Percentiles rank a stretch among this genome's conserved stretches.
Evolutionary conservation across 2,329 filamentous ascomycete genomes (phyloP).

Genomic region (Samsoniella hepiali): DNA sequence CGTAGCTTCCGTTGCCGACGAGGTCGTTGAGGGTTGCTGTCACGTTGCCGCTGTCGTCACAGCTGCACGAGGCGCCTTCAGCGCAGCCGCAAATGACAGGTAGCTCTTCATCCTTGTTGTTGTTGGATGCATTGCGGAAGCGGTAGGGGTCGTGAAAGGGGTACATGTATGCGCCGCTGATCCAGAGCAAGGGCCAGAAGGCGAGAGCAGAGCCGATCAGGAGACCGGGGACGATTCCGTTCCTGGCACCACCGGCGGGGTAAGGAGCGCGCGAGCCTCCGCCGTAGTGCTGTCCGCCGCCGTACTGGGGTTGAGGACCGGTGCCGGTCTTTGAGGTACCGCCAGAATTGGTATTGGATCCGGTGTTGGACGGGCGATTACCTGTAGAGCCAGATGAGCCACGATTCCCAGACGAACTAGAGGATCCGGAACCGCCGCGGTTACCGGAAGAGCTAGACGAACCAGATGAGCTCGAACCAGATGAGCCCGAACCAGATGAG

Average conservation of each 20-base stretch:
- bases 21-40: constrained; percentile 58
- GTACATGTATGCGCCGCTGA: constrained; percentile 61
- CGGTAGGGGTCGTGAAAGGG: constrained; percentile 41
- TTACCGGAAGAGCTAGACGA: constrained; percentile 13
- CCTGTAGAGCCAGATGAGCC: constrained; percentile 17
- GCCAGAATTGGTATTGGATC: constrained; percentile 39
- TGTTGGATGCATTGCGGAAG: constrained; percentile 50
- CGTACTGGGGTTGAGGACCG: constrained; percentile 55
- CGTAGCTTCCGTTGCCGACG: constrained; percentile 63
- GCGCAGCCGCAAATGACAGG: constrained; percentile 51
- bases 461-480: not conserved
- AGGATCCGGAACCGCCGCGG: constrained; percentile 21
- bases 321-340: constrained; percentile 56
- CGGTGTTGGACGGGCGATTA: constrained; percentile 24
- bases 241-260: constrained; percentile 46
- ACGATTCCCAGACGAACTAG: constrained; percentile 17
- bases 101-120: constrained; percentile 36
- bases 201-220: constrained; percentile 45
- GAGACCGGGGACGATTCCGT: constrained; percentile 50
- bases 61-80: constrained; percentile 52
- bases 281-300: constrained; percentile 62
- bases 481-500: not conserved
- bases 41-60: constrained; percentile 61
- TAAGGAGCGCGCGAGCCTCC: constrained; percentile 65
- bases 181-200: constrained; percentile 64